Evolutionary conservation across 2,329 filamentous ascomycete species (phyloP).

Genomic region (Scedosporium aurantiacum): DNA sequence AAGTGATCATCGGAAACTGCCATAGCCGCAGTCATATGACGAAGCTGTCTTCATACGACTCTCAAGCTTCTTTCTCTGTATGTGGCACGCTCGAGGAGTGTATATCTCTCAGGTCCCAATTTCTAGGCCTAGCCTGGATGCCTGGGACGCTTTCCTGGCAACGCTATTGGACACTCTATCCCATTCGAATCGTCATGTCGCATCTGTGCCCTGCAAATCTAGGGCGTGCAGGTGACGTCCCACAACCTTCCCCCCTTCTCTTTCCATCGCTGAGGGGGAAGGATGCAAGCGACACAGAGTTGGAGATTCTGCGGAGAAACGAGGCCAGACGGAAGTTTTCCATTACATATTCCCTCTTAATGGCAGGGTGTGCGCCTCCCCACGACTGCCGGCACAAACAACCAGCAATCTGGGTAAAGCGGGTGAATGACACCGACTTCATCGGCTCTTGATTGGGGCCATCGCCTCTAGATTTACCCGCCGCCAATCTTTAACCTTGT

Average conservation of each 20-base stretch:
- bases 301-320: background rate
- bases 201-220: background rate
- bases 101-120: background rate
- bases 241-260: too few relatives aligned
- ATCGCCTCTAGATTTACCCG: constrained; percentile 4
- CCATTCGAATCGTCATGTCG: background rate
- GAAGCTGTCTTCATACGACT: too few relatives aligned
- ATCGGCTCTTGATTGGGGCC: background rate
- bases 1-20: too few relatives aligned
- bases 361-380: background rate
- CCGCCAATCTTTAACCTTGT: constrained; percentile 1
- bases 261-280: background rate
- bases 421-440: background rate
- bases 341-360: background rate
- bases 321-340: background rate
- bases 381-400: constrained; percentile 1
- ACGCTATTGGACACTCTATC: background rate
- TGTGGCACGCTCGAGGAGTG: too few relatives aligned
- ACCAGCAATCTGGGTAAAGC: constrained; percentile 6
- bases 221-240: too few relatives aligned
- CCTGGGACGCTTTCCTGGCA: background rate
- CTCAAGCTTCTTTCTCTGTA: too few relatives aligned
- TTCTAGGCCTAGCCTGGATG: background rate
- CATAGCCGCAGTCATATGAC: too few relatives aligned
- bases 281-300: background rate